Percentiles rank a stretch among this genome's conserved stretches.
Conservation (phyloP, 129 eudicot genomes). For the Flaveria trinervia region DNA sequence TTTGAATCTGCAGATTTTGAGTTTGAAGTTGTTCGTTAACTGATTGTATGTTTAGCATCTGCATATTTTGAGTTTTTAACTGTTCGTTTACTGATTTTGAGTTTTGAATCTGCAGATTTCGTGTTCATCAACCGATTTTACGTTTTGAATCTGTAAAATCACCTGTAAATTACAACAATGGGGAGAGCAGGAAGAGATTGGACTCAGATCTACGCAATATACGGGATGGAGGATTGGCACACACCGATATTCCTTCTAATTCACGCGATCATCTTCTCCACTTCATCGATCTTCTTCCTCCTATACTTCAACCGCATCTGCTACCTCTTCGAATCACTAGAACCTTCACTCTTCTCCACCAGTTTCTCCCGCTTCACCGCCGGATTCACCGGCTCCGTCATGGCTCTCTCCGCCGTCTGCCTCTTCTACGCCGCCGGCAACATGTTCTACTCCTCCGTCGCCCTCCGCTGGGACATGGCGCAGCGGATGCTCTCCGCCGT, state of each 20-base stretch:
- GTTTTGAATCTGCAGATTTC: not conserved
- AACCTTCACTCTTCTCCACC: slow-evolving; percentile 43
- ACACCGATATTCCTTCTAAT: slow-evolving; percentile 65
- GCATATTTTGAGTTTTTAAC: not conserved
- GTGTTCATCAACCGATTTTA: not conserved
- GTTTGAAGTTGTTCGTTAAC: too few species aligned
- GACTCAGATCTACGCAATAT: slow-evolving; percentile 91
- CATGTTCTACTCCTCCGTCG: slow-evolving; percentile 76
- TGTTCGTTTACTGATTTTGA: not conserved
- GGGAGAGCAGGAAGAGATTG: slow-evolving; percentile 84
- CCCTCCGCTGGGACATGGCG: slow-evolving; percentile 84
- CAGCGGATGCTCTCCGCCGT: slow-evolving; percentile 70
- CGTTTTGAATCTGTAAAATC: slow-evolving; percentile 15
- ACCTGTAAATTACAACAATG: slow-evolving; percentile 33
- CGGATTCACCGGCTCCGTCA: slow-evolving; percentile 84
- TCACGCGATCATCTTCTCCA: slow-evolving; percentile 58
- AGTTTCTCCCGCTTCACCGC: slow-evolving; percentile 67
- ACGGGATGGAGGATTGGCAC: slow-evolving; percentile 86
- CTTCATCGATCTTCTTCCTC: slow-evolving; percentile 55
- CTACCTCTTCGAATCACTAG: slow-evolving; percentile 40
- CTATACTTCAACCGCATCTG: slow-evolving; percentile 64
- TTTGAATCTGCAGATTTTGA: too few species aligned
- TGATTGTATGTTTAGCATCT: too few species aligned
- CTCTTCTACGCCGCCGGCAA: slow-evolving; percentile 76
- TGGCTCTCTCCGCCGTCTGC: slow-evolving; percentile 77